Percentiles rank a stretch among this genome's conserved stretches.
These are phyloP conservation scores for Cordyceps cateniannulata DNA, from an alignment of 2,329 filamentous ascomycete species.

Conservation along the genomic window DNA sequence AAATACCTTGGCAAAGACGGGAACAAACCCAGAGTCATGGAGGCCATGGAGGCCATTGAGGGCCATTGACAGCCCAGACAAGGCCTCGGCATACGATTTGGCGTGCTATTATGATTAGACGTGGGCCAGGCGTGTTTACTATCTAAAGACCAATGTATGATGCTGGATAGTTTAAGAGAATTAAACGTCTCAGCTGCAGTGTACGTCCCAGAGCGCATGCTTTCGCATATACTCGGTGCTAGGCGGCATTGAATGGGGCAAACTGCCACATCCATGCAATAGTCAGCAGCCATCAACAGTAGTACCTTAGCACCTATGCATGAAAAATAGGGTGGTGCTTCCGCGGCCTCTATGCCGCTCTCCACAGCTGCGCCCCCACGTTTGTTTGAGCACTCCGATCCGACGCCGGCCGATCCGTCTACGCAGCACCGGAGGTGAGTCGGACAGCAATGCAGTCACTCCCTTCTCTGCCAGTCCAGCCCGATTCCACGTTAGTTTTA, in stretches of 20 bases:
- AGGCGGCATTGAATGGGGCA: not conserved
- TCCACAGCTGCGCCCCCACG: not conserved
- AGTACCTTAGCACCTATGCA: too few species aligned
- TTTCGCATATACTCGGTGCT: not conserved
- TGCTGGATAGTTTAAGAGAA: conserved; percentile 6
- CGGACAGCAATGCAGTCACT: not conserved
- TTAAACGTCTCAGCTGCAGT: not conserved
- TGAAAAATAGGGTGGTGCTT: not conserved
- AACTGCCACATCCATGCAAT: not conserved
- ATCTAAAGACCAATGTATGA: not conserved
- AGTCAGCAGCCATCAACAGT: too few species aligned
- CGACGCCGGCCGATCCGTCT: not conserved
- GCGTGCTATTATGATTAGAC: not conserved
- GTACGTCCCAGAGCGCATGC: not conserved
- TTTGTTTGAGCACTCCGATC: not conserved
- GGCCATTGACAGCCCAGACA: not conserved
- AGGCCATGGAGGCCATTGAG: too few species aligned
- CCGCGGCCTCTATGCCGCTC: conserved; percentile 1
- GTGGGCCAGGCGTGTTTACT: not conserved
- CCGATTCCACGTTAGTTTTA: not conserved
- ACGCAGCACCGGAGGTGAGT: not conserved
- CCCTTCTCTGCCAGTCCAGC: not conserved
- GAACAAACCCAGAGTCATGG: not conserved
- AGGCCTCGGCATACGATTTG: not conserved
- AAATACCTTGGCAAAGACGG: not conserved